Evolutionary conservation across 169 alveolate species (phyloP).

Genomic region (Plasmodium cynomolgi): DNA sequence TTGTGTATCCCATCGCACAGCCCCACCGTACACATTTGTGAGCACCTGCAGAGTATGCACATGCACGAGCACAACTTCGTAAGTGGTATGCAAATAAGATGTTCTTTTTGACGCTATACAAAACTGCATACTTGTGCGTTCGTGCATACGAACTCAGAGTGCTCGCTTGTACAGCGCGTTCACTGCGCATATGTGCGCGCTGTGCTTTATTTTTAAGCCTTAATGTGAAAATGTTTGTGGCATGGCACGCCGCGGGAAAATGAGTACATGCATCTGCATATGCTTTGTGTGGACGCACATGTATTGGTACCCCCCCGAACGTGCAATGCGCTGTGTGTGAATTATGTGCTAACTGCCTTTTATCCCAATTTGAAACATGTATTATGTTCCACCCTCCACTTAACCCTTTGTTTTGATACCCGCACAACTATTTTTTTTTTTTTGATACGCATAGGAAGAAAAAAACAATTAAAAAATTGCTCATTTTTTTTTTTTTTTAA

Average conservation of each 20-base stretch:
- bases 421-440: not conserved
- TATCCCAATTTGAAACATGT: not conserved
- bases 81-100: not conserved
- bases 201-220: not conserved
- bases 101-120: not conserved
- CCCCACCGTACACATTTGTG: conserved; percentile 2
- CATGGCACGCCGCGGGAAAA: not conserved
- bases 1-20: not conserved
- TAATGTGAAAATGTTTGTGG: conserved; percentile 15
- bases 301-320: not conserved
- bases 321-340: conserved; percentile 7
- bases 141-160: not conserved
- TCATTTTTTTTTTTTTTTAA: not conserved
- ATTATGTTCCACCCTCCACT: not conserved
- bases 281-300: not conserved
- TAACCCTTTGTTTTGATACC: not conserved
- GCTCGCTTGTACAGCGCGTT: not conserved
- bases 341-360: not conserved
- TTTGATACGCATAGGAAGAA: not conserved
- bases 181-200: not conserved
- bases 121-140: conserved; percentile 10
- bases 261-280: conserved; percentile 11
- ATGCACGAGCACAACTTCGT: not conserved
- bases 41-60: not conserved
- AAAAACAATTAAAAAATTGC: not conserved